Evolutionary conservation across 371 early-diverging fungal genomes (phyloP).

Genomic region (Fennellomyces sp.): DNA sequence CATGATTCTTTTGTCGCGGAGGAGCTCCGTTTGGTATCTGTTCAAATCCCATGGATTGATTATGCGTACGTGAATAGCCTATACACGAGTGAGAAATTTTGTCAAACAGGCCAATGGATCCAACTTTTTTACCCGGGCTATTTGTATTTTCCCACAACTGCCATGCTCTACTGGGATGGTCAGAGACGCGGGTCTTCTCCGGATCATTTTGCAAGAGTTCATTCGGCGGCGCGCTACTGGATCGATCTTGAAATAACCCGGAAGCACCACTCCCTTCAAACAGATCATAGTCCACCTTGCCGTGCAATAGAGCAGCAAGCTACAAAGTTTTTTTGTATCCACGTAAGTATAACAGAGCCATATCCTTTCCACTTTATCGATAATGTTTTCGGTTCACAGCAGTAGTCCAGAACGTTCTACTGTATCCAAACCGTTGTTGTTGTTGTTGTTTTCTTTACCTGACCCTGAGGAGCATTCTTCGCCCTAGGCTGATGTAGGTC

Average conservation of each 20-base stretch:
- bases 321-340: background rate
- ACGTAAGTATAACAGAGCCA: background rate
- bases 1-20: conserved; percentile 32
- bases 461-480: conserved; percentile 42
- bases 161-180: conserved; percentile 27
- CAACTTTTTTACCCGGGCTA: conserved; percentile 3
- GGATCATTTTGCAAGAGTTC: conserved; percentile 17
- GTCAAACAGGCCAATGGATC: background rate
- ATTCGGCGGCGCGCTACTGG: conserved; percentile 46
- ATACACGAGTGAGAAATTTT: too few relatives aligned
- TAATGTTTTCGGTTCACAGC: background rate
- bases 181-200: conserved; percentile 13
- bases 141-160: conserved; percentile 35
- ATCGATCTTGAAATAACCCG: conserved; percentile 35
- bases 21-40: conserved; percentile 14
- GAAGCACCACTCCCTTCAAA: conserved; percentile 19
- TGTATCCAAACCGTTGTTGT: background rate
- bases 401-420: background rate
- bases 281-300: conserved; percentile 43
- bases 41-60: conserved; percentile 10
- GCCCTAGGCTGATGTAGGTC: conserved; percentile 44
- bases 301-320: conserved; percentile 51
- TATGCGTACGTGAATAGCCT: background rate
- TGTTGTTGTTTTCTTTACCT: conserved; percentile 24
- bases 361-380: background rate